Percentiles rank a stretch among this genome's conserved stretches.
Evolutionary conservation across 495 filamentous ascomycete genomes (phyloP).

Genomic region (Penicillium egyptiacum): DNA sequence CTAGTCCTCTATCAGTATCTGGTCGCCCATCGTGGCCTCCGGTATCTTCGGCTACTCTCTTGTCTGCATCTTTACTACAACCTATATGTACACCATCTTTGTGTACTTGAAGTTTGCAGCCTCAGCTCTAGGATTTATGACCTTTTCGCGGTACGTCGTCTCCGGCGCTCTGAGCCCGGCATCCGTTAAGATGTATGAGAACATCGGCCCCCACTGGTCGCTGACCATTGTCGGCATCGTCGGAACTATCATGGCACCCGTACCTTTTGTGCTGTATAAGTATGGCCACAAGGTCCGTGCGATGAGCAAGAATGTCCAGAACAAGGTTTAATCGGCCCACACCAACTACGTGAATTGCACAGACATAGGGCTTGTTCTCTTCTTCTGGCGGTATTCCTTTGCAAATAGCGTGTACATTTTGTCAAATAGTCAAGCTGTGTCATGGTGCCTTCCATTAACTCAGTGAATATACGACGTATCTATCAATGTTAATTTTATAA

Average conservation of each 20-base stretch:
- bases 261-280: conserved; percentile 46
- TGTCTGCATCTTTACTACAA: conserved; percentile 43
- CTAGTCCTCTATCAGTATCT: conserved; percentile 41
- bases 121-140: conserved; percentile 41
- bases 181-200: conserved; percentile 44
- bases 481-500: no score
- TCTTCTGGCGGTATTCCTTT: no score
- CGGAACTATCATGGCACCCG: conserved; percentile 41
- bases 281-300: conserved; percentile 9
- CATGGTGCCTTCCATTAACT: no score
- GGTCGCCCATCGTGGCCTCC: conserved; percentile 45
- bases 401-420: no score
- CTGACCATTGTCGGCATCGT: conserved; percentile 48
- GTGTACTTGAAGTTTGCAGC: conserved; percentile 39
- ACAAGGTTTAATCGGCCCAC: neutral
- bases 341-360: neutral
- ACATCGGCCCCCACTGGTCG: conserved; percentile 50
- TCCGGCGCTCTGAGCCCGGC: conserved; percentile 44
- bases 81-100: conserved; percentile 52
- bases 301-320: neutral
- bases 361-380: neutral
- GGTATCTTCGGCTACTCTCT: conserved; percentile 51
- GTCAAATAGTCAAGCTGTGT: no score
- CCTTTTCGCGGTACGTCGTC: conserved; percentile 45
- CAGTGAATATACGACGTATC: no score